A percentile compares a stretch with the other conserved stretches of the same genome.
phyloP scores from a whole-genome alignment of 2,329 filamentous ascomycete genomes.

The Hymenoscyphus linearis region DNA sequence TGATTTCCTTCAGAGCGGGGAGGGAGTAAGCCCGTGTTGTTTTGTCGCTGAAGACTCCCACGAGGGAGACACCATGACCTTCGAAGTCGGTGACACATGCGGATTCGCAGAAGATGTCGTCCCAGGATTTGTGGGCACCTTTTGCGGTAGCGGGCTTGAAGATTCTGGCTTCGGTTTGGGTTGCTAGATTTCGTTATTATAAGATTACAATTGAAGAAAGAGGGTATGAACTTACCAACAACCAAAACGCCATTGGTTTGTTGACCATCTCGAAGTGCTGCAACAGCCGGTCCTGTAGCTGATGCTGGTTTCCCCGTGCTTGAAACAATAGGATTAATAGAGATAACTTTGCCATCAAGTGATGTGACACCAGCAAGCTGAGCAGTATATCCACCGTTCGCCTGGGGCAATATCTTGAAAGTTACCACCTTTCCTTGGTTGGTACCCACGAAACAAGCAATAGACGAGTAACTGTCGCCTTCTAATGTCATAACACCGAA shows the following conservation, averaged over 20 bases:
- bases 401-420: constrained; percentile 79
- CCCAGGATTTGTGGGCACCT: constrained; percentile 88
- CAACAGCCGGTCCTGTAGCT: constrained; percentile 71
- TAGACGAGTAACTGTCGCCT: constrained; percentile 92
- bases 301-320: constrained; percentile 70
- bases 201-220: not conserved
- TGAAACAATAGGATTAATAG: constrained; percentile 72
- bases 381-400: constrained; percentile 64
- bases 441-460: constrained; percentile 87
- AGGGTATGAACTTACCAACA: constrained; percentile 48
- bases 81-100: constrained; percentile 73
- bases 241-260: constrained; percentile 78
- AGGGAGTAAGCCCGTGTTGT: constrained; percentile 76
- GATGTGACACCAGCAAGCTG: constrained; percentile 63
- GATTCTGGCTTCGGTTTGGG: constrained; percentile 68
- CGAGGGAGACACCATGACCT: constrained; percentile 69
- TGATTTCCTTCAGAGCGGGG: constrained; percentile 83
- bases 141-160: constrained; percentile 82
- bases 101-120: constrained; percentile 73
- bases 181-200: constrained; percentile 39
- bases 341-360: constrained; percentile 66
- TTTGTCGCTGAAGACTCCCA: constrained; percentile 81
- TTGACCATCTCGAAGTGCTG: constrained; percentile 66
- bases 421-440: constrained; percentile 78
- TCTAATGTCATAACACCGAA: constrained; percentile 93